Percentiles rank a stretch among this genome's conserved stretches.
These are phyloP conservation scores for Hibiscus trionum DNA, from an alignment of 345 rosid species.

Conservation along the genomic window DNA sequence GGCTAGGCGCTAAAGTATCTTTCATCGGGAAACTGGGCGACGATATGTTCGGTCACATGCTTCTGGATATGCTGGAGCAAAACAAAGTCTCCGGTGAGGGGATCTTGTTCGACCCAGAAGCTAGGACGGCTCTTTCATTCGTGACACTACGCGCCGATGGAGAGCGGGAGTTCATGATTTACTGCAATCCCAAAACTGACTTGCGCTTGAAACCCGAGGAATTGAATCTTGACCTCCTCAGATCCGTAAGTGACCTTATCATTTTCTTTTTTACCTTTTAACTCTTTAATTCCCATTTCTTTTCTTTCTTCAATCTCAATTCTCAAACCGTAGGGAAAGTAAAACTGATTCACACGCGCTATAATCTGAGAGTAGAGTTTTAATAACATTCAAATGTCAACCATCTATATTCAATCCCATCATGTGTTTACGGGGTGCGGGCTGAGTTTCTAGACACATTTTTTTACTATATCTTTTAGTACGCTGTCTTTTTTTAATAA, in stretches of 20 bases:
- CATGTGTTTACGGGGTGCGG: not conserved
- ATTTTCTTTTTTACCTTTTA: too few relatives aligned
- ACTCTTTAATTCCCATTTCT: too few relatives aligned
- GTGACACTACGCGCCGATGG: conserved; percentile 93
- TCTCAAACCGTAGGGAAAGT: too few relatives aligned
- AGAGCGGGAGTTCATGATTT: conserved; percentile 95
- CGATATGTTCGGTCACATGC: conserved; percentile 95
- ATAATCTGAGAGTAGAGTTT: not conserved
- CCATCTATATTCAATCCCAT: not conserved
- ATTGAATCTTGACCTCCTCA: conserved; percentile 69
- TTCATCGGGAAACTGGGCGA: conserved; percentile 92
- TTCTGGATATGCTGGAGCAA: conserved; percentile 80
- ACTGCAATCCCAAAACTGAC: conserved; percentile 92
- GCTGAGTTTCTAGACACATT: not conserved
- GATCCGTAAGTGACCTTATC: conserved; percentile 56
- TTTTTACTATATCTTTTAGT: too few relatives aligned
- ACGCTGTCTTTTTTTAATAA: too few relatives aligned
- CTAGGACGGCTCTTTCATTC: conserved; percentile 91
- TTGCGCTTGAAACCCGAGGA: conserved; percentile 86
- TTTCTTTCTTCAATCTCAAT: not conserved
- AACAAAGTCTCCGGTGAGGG: conserved; percentile 73
- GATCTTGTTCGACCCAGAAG: conserved; percentile 84
- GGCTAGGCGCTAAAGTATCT: conserved; percentile 75
- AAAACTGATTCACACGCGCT: not conserved
- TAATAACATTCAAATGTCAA: not conserved